Percentiles rank a stretch among this genome's conserved stretches.
Evolutionary conservation across 2,329 filamentous ascomycete species (phyloP).

Genomic region (Colletotrichum liriopes): DNA sequence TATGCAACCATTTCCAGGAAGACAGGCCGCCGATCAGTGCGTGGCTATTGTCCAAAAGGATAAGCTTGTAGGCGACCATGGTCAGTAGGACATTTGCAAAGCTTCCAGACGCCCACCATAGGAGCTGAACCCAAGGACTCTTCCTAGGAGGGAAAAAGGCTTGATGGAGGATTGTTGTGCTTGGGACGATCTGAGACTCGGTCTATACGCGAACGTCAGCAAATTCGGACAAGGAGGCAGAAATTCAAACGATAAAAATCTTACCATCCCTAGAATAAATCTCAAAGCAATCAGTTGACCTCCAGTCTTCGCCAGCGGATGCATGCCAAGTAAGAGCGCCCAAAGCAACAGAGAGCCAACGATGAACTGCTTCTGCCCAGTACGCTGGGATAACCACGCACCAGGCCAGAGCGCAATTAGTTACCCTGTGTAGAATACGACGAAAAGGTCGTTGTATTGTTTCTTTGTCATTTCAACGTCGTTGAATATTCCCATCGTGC

Average conservation of each 20-base stretch:
- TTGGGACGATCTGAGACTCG: constrained; percentile 49
- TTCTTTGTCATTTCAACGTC: constrained; percentile 46
- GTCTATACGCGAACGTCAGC: constrained; percentile 40
- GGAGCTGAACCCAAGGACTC: constrained; percentile 49
- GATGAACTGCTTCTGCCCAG: constrained; percentile 48
- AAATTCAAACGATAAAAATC: constrained; percentile 1
- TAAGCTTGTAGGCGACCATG: no score
- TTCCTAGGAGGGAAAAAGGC: constrained; percentile 49
- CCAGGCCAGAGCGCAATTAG: constrained; percentile 47
- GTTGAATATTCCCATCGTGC: constrained; percentile 48
- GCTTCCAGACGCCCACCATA: constrained; percentile 50
- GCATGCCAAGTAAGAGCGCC: constrained; percentile 46
- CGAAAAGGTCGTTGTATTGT: constrained; percentile 46
- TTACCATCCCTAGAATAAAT: constrained; percentile 47
- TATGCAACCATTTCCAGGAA: no score
- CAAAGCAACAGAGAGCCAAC: constrained; percentile 45
- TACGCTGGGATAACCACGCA: constrained; percentile 44
- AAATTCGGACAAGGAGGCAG: background rate
- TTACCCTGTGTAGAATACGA: constrained; percentile 47
- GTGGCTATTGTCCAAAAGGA: no score
- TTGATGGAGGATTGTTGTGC: constrained; percentile 49
- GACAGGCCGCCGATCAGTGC: no score
- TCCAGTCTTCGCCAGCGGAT: constrained; percentile 45
- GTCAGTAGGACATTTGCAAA: constrained; percentile 28
- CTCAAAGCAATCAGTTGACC: constrained; percentile 45